Evolutionary conservation across 1,139 yeast species (phyloP).

Genomic region (Maudiozyma humilis): DNA sequence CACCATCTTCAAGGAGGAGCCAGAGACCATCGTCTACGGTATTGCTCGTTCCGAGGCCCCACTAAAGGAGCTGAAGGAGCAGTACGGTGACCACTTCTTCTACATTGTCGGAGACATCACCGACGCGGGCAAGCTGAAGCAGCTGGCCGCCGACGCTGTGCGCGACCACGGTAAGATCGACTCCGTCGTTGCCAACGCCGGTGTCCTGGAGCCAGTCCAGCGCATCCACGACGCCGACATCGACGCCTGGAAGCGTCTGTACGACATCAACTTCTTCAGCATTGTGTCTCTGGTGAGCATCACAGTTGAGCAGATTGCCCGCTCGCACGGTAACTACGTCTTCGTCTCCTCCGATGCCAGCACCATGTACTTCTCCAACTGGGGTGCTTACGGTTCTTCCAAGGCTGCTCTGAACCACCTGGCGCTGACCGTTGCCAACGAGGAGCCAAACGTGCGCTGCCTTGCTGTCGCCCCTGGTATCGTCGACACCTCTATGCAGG

Average conservation of each 20-base stretch:
- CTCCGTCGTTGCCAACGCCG: constrained; percentile 48
- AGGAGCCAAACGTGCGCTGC: constrained; percentile 48
- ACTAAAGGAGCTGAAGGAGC: constrained; percentile 37
- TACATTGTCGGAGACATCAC: constrained; percentile 65
- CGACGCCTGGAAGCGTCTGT: constrained; percentile 54
- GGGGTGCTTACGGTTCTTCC: constrained; percentile 87
- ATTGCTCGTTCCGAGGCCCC: constrained; percentile 59
- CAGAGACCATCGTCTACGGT: constrained; percentile 59
- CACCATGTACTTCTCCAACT: constrained; percentile 40
- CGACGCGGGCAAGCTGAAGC: constrained; percentile 36
- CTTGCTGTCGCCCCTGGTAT: constrained; percentile 87
- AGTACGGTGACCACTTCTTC: constrained; percentile 48
- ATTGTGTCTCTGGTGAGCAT: constrained; percentile 61
- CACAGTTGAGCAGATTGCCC: constrained; percentile 22
- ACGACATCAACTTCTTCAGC: constrained; percentile 73
- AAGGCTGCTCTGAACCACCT: constrained; percentile 84
- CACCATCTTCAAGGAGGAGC: constrained; percentile 38
- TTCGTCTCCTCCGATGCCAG: constrained; percentile 82
- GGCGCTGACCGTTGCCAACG: constrained; percentile 57
- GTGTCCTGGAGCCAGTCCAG: constrained; percentile 72
- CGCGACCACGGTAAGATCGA: constrained; percentile 46
- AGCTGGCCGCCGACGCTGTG: constrained; percentile 43
- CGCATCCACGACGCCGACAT: constrained; percentile 37
- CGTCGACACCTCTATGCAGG: constrained; percentile 83
- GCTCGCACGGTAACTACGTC: constrained; percentile 37